Conservation (phyloP, 2,329 filamentous ascomycete genomes). For the Harringtonia lauricola region DNA sequence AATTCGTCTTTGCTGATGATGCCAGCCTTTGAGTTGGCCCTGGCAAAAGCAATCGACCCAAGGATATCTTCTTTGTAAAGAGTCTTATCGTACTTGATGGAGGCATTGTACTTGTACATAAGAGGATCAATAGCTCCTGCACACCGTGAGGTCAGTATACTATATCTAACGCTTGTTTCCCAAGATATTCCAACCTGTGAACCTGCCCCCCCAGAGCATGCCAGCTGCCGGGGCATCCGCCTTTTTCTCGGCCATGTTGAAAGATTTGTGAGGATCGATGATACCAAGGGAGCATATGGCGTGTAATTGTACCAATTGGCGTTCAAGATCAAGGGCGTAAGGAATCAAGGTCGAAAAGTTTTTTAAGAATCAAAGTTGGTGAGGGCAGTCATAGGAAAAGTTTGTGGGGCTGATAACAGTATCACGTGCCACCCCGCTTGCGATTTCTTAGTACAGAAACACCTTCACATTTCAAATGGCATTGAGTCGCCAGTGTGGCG, state of each 20-base stretch:
- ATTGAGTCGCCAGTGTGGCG: too few species aligned
- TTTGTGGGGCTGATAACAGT: background rate
- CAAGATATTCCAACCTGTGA: constrained; percentile 26
- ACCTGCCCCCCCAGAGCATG: constrained; percentile 32
- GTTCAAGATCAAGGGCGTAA: background rate
- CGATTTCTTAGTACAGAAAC: too few species aligned
- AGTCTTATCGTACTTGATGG: constrained; percentile 63
- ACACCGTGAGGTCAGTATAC: constrained; percentile 6
- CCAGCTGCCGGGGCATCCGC: background rate
- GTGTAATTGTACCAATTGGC: background rate
- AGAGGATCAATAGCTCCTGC: constrained; percentile 69
- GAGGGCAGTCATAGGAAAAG: background rate
- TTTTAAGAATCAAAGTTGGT: background rate
- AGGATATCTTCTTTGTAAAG: constrained; percentile 73
- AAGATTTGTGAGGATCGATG: background rate
- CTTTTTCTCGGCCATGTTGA: constrained; percentile 1
- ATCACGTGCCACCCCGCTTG: background rate
- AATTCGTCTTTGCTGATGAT: constrained; percentile 67
- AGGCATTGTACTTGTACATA: constrained; percentile 76
- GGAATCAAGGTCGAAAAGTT: background rate
- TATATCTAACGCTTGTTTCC: constrained; percentile 4
- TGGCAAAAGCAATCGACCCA: constrained; percentile 68
- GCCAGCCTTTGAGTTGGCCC: constrained; percentile 63
- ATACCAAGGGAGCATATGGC: background rate
- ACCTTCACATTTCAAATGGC: too few species aligned